phyloP scores from a whole-genome alignment of 2,329 filamentous ascomycete species.

The Thelonectria rubi region DNA sequence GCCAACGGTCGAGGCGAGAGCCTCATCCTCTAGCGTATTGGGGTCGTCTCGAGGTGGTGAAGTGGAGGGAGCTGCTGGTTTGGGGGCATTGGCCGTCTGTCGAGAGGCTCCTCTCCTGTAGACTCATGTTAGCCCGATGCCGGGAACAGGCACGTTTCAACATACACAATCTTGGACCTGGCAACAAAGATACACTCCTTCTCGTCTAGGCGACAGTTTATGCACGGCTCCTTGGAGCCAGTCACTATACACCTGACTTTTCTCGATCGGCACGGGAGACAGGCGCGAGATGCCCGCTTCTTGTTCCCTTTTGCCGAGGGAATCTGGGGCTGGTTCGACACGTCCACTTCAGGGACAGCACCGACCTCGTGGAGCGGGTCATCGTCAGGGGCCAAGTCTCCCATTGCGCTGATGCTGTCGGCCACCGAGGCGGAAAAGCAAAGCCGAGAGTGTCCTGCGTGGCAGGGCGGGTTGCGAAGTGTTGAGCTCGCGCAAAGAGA shows the following conservation, averaged over 20 bases:
- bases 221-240: conserved; percentile 34
- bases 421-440: not conserved
- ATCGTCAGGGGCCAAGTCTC: conserved; percentile 3
- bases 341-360: conserved; percentile 9
- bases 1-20: not conserved
- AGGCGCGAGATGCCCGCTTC: conserved; percentile 37
- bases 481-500: not conserved
- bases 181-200: conserved; percentile 38
- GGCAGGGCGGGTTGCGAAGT: not conserved
- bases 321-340: conserved; percentile 13
- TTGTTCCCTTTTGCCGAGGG: conserved; percentile 29
- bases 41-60: conserved; percentile 1
- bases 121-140: not conserved
- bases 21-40: conserved; percentile 5
- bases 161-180: conserved; percentile 34
- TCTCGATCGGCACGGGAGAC: conserved; percentile 36
- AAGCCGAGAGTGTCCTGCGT: not conserved
- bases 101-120: conserved; percentile 16
- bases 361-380: conserved; percentile 17
- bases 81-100: conserved; percentile 1
- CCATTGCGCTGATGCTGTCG: conserved; percentile 5
- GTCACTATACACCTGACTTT: conserved; percentile 41
- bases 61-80: not conserved
- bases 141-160: no score
- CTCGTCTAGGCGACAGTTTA: conserved; percentile 40